A percentile compares a stretch with the other conserved stretches of the same genome.
Evolutionary conservation across 495 filamentous ascomycete genomes (phyloP).

Genomic region (Aspergillus carlsbadensis): DNA sequence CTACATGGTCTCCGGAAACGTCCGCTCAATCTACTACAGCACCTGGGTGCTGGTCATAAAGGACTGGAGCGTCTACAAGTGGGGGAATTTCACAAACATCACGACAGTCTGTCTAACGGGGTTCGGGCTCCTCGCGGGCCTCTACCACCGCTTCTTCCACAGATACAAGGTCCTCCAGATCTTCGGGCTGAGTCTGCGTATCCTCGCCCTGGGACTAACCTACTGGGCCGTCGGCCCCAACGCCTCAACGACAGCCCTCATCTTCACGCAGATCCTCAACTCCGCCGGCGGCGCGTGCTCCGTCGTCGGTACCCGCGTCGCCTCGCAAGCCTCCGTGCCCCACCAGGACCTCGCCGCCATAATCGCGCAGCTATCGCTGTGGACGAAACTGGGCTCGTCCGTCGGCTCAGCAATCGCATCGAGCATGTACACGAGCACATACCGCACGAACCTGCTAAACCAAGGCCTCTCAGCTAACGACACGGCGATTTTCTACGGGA

Average conservation of each 20-base stretch:
- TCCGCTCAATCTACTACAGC: constrained; percentile 13
- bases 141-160: no score
- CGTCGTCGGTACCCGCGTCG: constrained; percentile 18
- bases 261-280: constrained; percentile 10
- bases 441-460: constrained; percentile 1
- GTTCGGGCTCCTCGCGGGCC: no score
- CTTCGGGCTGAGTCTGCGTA: no score
- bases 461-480: constrained; percentile 1
- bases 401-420: constrained; percentile 15
- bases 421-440: constrained; percentile 15
- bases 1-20: constrained; percentile 12
- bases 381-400: constrained; percentile 6
- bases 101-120: no score
- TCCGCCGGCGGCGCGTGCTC: constrained; percentile 15
- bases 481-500: constrained; percentile 1
- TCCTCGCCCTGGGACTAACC: no score
- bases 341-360: constrained; percentile 18
- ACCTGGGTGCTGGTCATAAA: constrained; percentile 18
- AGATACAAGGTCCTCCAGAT: no score
- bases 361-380: constrained; percentile 11
- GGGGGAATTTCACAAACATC: neutral
- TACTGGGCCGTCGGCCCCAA: neutral
- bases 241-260: constrained; percentile 8
- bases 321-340: constrained; percentile 16
- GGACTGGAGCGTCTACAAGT: constrained; percentile 14